These are phyloP conservation scores for Fragaria nilgerrensis DNA, from an alignment of 306 rosid species.

Conservation along the genomic window DNA sequence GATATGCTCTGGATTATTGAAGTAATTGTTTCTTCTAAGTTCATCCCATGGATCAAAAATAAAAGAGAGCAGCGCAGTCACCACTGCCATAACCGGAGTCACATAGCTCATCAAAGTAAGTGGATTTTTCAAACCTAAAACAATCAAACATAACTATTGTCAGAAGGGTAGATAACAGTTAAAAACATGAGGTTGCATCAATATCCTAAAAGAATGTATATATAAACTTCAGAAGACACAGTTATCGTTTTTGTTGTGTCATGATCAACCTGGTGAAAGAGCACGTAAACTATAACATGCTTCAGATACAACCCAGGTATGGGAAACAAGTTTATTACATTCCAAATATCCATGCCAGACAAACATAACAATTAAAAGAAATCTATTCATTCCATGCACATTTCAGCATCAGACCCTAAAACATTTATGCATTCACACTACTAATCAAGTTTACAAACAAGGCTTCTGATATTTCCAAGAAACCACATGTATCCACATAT, in stretches of 20 bases:
- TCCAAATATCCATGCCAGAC: background rate
- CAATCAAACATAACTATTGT: slow-evolving; percentile 24
- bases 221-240: background rate
- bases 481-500: background rate
- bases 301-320: background rate
- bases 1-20: slow-evolving; percentile 68
- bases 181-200: background rate
- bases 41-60: slow-evolving; percentile 88
- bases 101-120: slow-evolving; percentile 91
- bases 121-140: slow-evolving; percentile 87
- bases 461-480: background rate
- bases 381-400: background rate
- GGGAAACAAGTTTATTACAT: background rate
- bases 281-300: background rate
- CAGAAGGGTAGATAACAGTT: slow-evolving; percentile 11
- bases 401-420: background rate
- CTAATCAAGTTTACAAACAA: background rate
- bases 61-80: slow-evolving; percentile 72
- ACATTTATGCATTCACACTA: background rate
- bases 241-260: background rate
- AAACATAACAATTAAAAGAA: background rate
- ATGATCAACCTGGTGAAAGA: background rate
- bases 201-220: background rate
- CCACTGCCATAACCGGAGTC: slow-evolving; percentile 85
- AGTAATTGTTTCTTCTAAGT: slow-evolving; percentile 62